Base-by-base conservation (phyloP, 2,329 filamentous ascomycete species). In the Aspergillus sergii region DNA sequence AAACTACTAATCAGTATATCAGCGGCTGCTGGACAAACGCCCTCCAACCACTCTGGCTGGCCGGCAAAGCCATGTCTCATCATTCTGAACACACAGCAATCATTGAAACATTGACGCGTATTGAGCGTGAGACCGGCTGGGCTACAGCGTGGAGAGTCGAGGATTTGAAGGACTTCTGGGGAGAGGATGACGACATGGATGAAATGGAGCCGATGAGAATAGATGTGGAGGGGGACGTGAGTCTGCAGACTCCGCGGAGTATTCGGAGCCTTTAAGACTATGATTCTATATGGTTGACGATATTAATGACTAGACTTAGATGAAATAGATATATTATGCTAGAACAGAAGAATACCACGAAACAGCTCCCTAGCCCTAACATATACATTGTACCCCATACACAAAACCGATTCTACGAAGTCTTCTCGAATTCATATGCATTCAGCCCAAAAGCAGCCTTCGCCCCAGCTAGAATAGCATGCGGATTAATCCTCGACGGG, bases 41-140 rank as follows among this genome's bases (percentile, higher is more conserved):
- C 9, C 75, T 81, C 2, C 81, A 83, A 65, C 80, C 81, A n/a
- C 66, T 83, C 5, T 83, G 79, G 77, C 75, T 83, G n/a, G 81
- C 81, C 0, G 81, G 81, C 0, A 80, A 81, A 66, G 74, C 68
- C 14, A 82, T 83, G 80, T 81, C 78, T 32, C 80, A 82, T 65
- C 72, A 66, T 3, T 79, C 69, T 43, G 82, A 76, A 72, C 84
- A 75, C 66, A 74, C 61, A 58, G 82, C 69, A 60, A 84, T 87
- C n/a, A 41, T 86, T 12, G 77, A 82, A 12, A 72, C 84, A 16
- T 69, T 84, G 50, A 79, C 79, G 19, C 75, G 76, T 28, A 86
- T 86, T 39, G 84, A 86, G 73, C 74, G 74, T 32, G 82, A 85
- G 66, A 83, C 80, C 8, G 85, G 84, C 0, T 86, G 84, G 83